phyloP scores from a whole-genome alignment of 1,284 basidiomycete species.

The Golubevia pallescens region DNA sequence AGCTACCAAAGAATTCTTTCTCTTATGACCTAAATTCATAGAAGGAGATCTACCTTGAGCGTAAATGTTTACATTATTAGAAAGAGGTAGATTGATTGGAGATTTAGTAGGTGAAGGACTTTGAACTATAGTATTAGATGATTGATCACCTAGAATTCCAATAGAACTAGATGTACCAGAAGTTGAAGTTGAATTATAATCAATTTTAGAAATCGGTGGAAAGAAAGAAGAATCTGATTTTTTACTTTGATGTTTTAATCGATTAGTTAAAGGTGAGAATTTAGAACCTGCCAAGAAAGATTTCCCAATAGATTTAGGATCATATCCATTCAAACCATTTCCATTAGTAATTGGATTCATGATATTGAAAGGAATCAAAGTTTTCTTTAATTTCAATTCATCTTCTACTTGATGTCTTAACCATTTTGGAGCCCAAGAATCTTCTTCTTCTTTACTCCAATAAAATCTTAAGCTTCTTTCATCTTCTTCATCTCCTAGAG shows the following conservation, averaged over 20 bases:
- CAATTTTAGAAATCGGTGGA: background rate
- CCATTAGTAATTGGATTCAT: background rate
- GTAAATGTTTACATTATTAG: constrained; percentile 12
- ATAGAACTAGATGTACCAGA: constrained; percentile 20
- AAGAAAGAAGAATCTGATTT: too few species aligned
- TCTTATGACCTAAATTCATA: too few species aligned
- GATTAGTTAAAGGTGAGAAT: too few species aligned
- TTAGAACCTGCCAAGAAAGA: constrained; percentile 5
- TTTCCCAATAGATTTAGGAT: background rate
- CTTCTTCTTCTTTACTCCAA: constrained; percentile 19
- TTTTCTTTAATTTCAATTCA: background rate
- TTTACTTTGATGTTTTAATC: background rate
- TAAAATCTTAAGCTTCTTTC: constrained; percentile 13
- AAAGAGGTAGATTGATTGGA: constrained; percentile 28
- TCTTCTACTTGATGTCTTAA: constrained; percentile 1
- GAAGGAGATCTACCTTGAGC: too few species aligned
- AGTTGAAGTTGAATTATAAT: background rate
- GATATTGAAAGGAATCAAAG: background rate
- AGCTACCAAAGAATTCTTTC: too few species aligned
- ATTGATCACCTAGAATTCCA: too few species aligned
- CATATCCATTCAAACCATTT: background rate
- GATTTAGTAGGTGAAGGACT: constrained; percentile 16
- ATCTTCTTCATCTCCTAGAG: constrained; percentile 19
- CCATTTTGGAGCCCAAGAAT: constrained; percentile 12
- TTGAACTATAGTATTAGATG: constrained; percentile 23